Evolutionary conservation across 106 monocot species (phyloP).

Genomic region (Apostasia shenzhenica): DNA sequence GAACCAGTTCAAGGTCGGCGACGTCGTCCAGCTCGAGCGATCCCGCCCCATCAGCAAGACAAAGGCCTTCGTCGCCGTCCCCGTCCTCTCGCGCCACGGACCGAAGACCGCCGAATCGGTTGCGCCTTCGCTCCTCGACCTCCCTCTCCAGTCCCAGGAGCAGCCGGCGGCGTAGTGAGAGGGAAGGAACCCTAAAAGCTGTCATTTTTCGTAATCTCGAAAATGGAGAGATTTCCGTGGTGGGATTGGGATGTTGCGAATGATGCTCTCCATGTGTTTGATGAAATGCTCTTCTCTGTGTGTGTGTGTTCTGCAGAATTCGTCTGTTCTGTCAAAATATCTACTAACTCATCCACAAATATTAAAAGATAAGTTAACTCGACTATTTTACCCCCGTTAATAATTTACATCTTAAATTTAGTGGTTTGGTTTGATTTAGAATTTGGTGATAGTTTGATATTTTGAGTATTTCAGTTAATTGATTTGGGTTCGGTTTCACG

Average conservation of each 20-base stretch:
- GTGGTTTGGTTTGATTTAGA: no score
- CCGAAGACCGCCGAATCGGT: slow-evolving; percentile 15
- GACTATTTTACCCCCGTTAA: no score
- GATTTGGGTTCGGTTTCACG: no score
- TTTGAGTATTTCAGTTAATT: no score
- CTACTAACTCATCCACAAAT: no score
- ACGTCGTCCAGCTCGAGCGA: slow-evolving; percentile 74
- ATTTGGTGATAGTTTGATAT: no score
- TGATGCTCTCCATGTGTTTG: slow-evolving; percentile 1
- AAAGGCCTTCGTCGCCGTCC: slow-evolving; percentile 72
- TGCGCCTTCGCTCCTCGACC: slow-evolving; percentile 13
- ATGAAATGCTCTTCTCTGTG: slow-evolving; percentile 1
- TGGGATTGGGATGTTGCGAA: not conserved
- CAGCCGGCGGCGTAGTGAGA: not conserved
- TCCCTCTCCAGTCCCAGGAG: slow-evolving; percentile 37
- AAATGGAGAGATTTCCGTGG: not conserved
- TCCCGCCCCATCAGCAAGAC: slow-evolving; percentile 93
- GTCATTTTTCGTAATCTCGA: not conserved
- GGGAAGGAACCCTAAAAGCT: not conserved
- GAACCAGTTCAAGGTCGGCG: slow-evolving; percentile 79
- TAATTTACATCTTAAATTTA: no score
- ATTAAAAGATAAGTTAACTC: no score
- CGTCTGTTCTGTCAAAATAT: no score
- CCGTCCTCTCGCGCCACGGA: slow-evolving; percentile 30
- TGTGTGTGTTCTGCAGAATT: no score